phyloP scores from a whole-genome alignment of 768 basidiomycete species.

The Russula sp. region DNA sequence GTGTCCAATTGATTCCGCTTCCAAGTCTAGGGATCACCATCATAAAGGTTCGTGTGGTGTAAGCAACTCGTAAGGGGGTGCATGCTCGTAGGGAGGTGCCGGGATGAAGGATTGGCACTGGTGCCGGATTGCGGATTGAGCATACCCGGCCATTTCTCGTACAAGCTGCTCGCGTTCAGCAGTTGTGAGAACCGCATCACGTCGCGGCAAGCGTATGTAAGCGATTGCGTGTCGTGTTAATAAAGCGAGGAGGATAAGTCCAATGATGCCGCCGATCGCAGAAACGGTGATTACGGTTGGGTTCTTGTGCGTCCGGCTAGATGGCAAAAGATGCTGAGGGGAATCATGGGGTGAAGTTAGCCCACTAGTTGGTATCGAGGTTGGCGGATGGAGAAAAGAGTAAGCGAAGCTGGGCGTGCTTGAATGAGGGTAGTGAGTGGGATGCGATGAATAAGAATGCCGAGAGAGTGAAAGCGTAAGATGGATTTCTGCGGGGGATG shows the following conservation, averaged over 20 bases:
- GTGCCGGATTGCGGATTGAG: constrained; percentile 32
- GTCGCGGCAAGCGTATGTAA: constrained; percentile 41
- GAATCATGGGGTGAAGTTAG: constrained; percentile 1
- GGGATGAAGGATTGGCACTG: constrained; percentile 28
- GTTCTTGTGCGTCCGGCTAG: constrained; percentile 11
- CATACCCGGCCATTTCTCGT: constrained; percentile 45
- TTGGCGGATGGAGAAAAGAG: not conserved
- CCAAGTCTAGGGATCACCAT: too few relatives aligned
- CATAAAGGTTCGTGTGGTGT: not conserved
- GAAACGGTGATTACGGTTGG: constrained; percentile 40
- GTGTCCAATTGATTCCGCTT: too few relatives aligned
- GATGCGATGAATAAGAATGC: too few relatives aligned
- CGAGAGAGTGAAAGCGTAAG: not conserved
- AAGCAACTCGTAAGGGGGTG: constrained; percentile 41
- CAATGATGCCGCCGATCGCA: constrained; percentile 40
- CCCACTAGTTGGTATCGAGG: not conserved
- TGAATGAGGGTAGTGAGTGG: too few relatives aligned
- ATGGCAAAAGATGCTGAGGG: constrained; percentile 1
- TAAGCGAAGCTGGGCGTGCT: not conserved
- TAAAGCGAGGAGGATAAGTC: constrained; percentile 32
- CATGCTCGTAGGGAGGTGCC: constrained; percentile 49
- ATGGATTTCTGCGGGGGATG: not conserved
- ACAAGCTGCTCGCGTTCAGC: constrained; percentile 42
- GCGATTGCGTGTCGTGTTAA: constrained; percentile 39
- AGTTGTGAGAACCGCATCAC: constrained; percentile 38